A percentile compares a stretch with the other conserved stretches of the same genome.
These are phyloP conservation scores for Ammopiptanthus mongolicus DNA, from an alignment of 306 rosid genomes.

Conservation along the genomic window DNA sequence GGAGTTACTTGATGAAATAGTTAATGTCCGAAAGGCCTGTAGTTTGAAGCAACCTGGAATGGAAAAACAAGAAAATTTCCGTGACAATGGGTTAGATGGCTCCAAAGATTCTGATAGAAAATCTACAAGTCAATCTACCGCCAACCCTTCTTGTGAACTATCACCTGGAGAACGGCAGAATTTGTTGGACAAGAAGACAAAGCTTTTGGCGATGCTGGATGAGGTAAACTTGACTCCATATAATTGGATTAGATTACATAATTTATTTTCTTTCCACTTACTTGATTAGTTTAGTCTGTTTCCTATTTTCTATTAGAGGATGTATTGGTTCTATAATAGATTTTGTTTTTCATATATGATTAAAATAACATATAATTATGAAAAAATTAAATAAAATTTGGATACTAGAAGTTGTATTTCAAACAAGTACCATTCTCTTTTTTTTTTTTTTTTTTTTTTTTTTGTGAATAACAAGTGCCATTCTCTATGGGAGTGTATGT, in stretches of 20 bases:
- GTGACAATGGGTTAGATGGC: slow-evolving; percentile 36
- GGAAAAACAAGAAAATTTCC: slow-evolving; percentile 37
- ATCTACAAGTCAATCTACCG: slow-evolving; percentile 26
- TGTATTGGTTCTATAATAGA: not conserved
- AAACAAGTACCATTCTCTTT: not conserved
- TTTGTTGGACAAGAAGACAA: slow-evolving; percentile 61
- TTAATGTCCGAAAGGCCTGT: slow-evolving; percentile 55
- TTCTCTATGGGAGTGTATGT: not conserved
- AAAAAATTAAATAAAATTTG: not conserved
- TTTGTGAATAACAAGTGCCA: not conserved
- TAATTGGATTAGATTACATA: not conserved
- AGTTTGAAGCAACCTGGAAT: slow-evolving; percentile 54
- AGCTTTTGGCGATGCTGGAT: slow-evolving; percentile 64
- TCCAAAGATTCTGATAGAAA: slow-evolving; percentile 49
- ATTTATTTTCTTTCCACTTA: not conserved
- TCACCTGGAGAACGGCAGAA: slow-evolving; percentile 55
- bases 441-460: no score
- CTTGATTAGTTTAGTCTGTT: not conserved
- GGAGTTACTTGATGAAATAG: slow-evolving; percentile 72
- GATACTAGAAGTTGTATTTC: not conserved
- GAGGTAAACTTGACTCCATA: slow-evolving; percentile 45
- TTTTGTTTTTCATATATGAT: not conserved
- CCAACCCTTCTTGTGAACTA: slow-evolving; percentile 38
- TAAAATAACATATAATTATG: not conserved
- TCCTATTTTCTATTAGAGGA: not conserved